Conservation (phyloP, 1,284 basidiomycete species). For the Puccinia coronata region DNA sequence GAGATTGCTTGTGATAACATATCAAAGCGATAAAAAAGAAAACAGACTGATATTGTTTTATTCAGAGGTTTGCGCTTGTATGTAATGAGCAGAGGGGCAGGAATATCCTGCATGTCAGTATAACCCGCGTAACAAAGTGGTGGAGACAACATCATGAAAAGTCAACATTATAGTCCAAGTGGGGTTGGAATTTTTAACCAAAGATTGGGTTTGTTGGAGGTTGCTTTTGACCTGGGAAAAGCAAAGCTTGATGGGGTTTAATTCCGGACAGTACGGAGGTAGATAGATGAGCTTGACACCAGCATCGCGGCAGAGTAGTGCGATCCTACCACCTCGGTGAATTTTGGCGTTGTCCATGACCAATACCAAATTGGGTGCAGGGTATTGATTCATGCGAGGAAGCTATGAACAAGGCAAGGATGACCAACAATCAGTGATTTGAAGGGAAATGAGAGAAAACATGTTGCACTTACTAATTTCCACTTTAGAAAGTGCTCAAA, state of each 20-base stretch:
- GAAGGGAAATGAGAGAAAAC: neutral
- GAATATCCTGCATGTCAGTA: neutral
- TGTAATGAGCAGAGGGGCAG: neutral
- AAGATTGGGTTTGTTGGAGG: neutral
- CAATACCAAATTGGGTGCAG: neutral
- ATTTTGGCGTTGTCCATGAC: neutral
- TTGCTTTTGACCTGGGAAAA: neutral
- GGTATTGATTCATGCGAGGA: constrained; percentile 3
- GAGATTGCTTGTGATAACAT: too few relatives aligned
- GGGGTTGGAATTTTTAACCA: neutral
- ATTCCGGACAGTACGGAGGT: neutral
- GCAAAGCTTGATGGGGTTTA: neutral
- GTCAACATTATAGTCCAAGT: neutral
- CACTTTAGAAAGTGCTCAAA: constrained; percentile 37
- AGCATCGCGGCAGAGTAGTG: neutral
- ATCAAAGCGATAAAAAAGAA: too few relatives aligned
- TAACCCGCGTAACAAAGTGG: neutral
- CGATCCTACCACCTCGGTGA: neutral
- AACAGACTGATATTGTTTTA: too few relatives aligned
- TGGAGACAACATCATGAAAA: neutral
- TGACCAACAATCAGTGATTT: neutral
- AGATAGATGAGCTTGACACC: neutral
- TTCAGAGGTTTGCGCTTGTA: too few relatives aligned
- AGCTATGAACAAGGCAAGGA: neutral
- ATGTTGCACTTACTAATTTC: neutral